A percentile compares a stretch with the other conserved stretches of the same genome.
Conservation (phyloP, 768 basidiomycete species). For the Crassisporium funariophilum region DNA sequence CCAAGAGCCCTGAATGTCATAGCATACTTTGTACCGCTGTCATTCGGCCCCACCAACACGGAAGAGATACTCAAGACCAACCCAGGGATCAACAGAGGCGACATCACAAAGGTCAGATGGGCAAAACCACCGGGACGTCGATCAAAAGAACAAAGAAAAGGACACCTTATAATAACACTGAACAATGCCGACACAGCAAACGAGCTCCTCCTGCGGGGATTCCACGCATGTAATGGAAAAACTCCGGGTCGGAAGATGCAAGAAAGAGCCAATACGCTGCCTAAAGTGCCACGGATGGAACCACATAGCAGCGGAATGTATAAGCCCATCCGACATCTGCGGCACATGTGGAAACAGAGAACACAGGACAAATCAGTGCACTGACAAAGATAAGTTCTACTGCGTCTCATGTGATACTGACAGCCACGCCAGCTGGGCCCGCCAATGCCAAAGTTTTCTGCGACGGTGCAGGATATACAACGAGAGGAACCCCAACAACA, state of each 20-base stretch:
- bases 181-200: neutral
- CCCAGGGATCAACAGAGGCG: neutral
- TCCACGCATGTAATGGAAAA: neutral
- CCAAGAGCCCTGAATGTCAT: neutral
- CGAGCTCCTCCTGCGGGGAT: neutral
- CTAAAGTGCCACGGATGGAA: constrained; percentile 20
- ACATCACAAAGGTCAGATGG: neutral
- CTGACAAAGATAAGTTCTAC: neutral
- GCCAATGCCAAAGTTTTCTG: constrained; percentile 18
- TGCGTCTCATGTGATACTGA: constrained; percentile 15
- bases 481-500: constrained; percentile 13
- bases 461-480: constrained; percentile 11
- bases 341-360: constrained; percentile 7
- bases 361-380: constrained; percentile 5
- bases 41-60: neutral
- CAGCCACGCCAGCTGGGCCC: constrained; percentile 21
- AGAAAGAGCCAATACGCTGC: constrained; percentile 12
- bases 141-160: neutral
- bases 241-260: neutral
- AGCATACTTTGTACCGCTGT: neutral
- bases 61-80: neutral
- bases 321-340: constrained; percentile 6
- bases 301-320: constrained; percentile 16
- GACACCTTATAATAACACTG: neutral
- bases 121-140: neutral